Base-by-base conservation (phyloP, 495 filamentous ascomycete genomes). In the Annulohypoxylon moriforme region DNA sequence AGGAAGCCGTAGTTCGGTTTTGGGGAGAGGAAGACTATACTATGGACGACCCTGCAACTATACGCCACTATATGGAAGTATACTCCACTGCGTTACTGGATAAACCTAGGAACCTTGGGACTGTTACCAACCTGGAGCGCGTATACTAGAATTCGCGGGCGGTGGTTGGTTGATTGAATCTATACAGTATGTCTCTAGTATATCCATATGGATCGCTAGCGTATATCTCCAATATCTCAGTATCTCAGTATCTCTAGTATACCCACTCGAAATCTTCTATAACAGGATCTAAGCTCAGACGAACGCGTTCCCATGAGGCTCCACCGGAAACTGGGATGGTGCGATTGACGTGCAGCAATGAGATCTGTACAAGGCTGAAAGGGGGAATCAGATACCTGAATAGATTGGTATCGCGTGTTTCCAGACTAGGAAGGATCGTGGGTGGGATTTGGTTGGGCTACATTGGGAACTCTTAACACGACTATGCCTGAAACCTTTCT, bases 311-410 rank as follows among this genome's bases (percentile, higher is more conserved):
- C 44, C 64, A 50, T 63, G 72, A 73, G 66, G 67, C 72, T 71
- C 72, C 70, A 72, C 67, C 60, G 63, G 40, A 31, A 24, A 60
- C 74, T 63, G 60, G 75, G 55, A 62, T 57, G 64, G 58, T 68
- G 57, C 66, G 40, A 69, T 52, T 78, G 76, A 78, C 76, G 74
- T 76, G 76, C 76, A 78, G 62, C 64, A 66, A 67, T 65, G 67
- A 75, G 65, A 77, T 69, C 73, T 70, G 73, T 76, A 75, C 76
- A 78, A 78, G 76, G 76, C 76, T 78, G 76, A 78, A 78, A 72
- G 67, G 69, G 69, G 76, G 66, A 67, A 76, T 72, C 55, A 62
- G 50, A 67, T 64, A 76, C 64, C 66, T 60, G 62, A 70, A 60
- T 52, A 61, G 47, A 74, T 61, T 62, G 63, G 66, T 44, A 62